Conservation (phyloP, 257 asterid genomes). For the Echites panduratus region DNA sequence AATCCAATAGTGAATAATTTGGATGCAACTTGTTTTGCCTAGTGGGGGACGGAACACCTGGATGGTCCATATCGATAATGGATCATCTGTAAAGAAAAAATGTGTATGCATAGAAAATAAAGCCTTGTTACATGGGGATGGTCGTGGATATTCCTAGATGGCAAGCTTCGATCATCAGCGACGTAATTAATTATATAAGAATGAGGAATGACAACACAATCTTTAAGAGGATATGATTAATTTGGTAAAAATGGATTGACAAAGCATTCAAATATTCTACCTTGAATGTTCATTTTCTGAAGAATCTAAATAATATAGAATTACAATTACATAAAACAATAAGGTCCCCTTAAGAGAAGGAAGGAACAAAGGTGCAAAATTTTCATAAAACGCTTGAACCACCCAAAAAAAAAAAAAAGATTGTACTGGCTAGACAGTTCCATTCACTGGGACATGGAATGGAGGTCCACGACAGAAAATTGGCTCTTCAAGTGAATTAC, state of each 20-base stretch:
- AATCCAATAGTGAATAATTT: too few species aligned
- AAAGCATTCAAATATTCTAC: neutral
- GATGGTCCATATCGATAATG: too few species aligned
- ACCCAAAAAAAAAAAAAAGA: too few species aligned
- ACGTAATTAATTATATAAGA: too few species aligned
- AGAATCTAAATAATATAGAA: neutral
- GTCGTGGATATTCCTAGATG: too few species aligned
- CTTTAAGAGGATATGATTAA: neutral
- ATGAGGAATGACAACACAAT: neutral
- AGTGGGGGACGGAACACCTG: too few species aligned
- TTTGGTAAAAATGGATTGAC: neutral
- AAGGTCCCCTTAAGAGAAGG: neutral
- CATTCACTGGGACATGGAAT: conserved; percentile 75
- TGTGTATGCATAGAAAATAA: too few species aligned
- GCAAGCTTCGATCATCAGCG: too few species aligned
- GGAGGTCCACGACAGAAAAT: conserved; percentile 98
- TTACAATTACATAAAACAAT: too few species aligned
- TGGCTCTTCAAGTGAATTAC: conserved; percentile 61
- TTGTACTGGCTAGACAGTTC: conserved; percentile 29
- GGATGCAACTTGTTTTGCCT: too few species aligned
- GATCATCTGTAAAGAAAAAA: too few species aligned
- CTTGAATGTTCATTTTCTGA: neutral
- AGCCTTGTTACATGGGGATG: too few species aligned
- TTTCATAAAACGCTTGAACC: neutral
- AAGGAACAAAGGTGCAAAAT: neutral